Conservation (phyloP, 2,329 filamentous ascomycete species). For the Raffaelea ambrosiae region DNA sequence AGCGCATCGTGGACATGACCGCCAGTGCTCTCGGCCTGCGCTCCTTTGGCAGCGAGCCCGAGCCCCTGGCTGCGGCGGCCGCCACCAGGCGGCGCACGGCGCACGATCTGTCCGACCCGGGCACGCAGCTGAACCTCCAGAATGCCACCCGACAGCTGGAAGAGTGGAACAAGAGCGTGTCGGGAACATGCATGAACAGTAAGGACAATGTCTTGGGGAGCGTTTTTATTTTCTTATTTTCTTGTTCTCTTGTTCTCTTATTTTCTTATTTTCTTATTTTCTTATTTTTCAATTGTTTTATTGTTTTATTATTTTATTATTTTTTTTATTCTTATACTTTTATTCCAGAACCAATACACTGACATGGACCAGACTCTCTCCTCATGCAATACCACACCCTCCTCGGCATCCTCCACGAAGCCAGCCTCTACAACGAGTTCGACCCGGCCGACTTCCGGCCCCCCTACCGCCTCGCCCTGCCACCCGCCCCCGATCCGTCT, state of each 20-base stretch:
- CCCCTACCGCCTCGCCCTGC: conserved; percentile 8
- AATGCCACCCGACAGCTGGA: conserved; percentile 3
- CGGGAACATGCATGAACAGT: conserved; percentile 8
- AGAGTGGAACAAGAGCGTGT: conserved; percentile 5
- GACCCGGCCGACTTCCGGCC: conserved; percentile 8
- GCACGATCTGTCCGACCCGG: conserved; percentile 1
- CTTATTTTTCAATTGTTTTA: neutral
- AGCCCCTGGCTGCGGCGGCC: neutral
- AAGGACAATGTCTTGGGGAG: neutral
- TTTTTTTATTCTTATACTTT: too few species aligned
- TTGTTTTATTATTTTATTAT: too few species aligned
- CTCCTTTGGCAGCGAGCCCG: neutral
- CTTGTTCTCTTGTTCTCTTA: neutral
- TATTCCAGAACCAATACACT: too few species aligned
- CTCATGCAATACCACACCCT: conserved; percentile 10
- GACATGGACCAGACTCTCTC: conserved; percentile 6
- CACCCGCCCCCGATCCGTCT: neutral
- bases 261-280: neutral
- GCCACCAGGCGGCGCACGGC: neutral
- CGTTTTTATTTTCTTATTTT: neutral
- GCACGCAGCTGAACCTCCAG: conserved; percentile 4
- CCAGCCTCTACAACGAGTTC: conserved; percentile 9
- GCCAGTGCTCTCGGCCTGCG: conserved; percentile 2
- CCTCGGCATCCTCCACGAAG: conserved; percentile 8
- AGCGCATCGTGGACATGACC: conserved; percentile 5